Evolutionary conservation across 352 stramenopile species (phyloP).

Genomic region (Phytophthora meadii): DNA sequence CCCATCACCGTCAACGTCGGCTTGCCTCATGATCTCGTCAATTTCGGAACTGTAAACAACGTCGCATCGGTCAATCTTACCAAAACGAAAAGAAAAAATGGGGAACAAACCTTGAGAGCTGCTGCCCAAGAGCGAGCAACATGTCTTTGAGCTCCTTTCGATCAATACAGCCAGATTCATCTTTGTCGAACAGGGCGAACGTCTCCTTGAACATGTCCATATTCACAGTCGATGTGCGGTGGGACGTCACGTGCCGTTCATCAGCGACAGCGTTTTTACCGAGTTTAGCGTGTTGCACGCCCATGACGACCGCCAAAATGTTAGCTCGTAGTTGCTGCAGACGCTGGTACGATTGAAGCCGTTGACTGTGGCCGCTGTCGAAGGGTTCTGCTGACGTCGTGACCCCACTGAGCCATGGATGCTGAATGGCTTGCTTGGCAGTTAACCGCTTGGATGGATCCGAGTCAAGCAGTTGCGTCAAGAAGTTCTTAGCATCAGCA

Average conservation of each 20-base stretch:
- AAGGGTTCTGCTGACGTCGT: slow-evolving; percentile 54
- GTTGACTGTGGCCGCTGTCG: slow-evolving; percentile 51
- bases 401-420: slow-evolving; percentile 67
- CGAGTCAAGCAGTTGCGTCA: slow-evolving; percentile 56
- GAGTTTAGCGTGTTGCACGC: slow-evolving; percentile 66
- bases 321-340: slow-evolving; percentile 80
- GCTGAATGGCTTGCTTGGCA: slow-evolving; percentile 58
- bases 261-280: slow-evolving; percentile 25
- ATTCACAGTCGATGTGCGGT: slow-evolving; percentile 62
- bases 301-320: slow-evolving; percentile 78
- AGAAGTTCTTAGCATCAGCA: slow-evolving; percentile 64
- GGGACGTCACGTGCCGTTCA: slow-evolving; percentile 31
- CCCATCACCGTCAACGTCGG: slow-evolving; percentile 68
- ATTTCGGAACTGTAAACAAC: slow-evolving; percentile 52
- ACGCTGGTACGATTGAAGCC: slow-evolving; percentile 69
- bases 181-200: slow-evolving; percentile 80
- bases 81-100: background rate
- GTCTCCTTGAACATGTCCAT: slow-evolving; percentile 87
- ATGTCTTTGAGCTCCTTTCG: slow-evolving; percentile 62
- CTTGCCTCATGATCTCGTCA: slow-evolving; percentile 73
- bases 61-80: background rate
- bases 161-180: slow-evolving; percentile 75
- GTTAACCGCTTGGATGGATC: slow-evolving; percentile 62
- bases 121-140: slow-evolving; percentile 64
- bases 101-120: slow-evolving; percentile 46